These are phyloP conservation scores for Aspergillus amoenus DNA, from an alignment of 2,329 filamentous ascomycete genomes.

Conservation along the genomic window DNA sequence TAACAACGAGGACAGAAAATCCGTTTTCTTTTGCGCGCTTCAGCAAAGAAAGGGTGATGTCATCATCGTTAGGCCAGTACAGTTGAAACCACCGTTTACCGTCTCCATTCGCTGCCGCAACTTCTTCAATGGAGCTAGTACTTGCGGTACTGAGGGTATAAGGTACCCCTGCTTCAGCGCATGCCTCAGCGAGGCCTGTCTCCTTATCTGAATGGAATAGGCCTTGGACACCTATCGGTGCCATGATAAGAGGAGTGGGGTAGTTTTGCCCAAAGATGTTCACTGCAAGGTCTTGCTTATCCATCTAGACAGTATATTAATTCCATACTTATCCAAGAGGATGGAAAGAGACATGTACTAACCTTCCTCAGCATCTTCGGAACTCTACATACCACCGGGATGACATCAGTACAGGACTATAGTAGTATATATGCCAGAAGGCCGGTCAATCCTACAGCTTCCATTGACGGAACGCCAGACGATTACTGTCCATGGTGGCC, in stretches of 20 bases:
- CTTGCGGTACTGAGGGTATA: constrained; percentile 68
- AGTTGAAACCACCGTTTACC: constrained; percentile 70
- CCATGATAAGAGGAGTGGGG: constrained; percentile 58
- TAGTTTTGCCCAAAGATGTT: constrained; percentile 53
- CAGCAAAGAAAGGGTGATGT: constrained; percentile 65
- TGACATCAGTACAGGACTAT: not conserved
- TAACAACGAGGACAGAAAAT: constrained; percentile 67
- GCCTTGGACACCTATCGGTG: constrained; percentile 68
- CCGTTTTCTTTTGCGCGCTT: constrained; percentile 60
- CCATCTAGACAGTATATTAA: constrained; percentile 22
- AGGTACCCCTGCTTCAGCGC: constrained; percentile 60
- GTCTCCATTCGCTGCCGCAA: constrained; percentile 58
- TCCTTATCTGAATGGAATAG: constrained; percentile 68
- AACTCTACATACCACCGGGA: constrained; percentile 39
- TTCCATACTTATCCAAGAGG: not conserved
- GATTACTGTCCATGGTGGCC: constrained; percentile 61
- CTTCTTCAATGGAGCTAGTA: constrained; percentile 64
- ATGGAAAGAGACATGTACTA: not conserved
- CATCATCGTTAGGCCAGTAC: constrained; percentile 69
- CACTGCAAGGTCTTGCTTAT: constrained; percentile 49
- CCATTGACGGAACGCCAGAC: constrained; percentile 56
- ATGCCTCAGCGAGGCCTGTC: constrained; percentile 62
- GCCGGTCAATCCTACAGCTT: constrained; percentile 34
- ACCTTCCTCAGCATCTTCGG: constrained; percentile 51
- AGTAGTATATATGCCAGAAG: not conserved